Evolutionary conservation across 192 early-diverging fungal species (phyloP).

Genomic region (Backusella circina): DNA sequence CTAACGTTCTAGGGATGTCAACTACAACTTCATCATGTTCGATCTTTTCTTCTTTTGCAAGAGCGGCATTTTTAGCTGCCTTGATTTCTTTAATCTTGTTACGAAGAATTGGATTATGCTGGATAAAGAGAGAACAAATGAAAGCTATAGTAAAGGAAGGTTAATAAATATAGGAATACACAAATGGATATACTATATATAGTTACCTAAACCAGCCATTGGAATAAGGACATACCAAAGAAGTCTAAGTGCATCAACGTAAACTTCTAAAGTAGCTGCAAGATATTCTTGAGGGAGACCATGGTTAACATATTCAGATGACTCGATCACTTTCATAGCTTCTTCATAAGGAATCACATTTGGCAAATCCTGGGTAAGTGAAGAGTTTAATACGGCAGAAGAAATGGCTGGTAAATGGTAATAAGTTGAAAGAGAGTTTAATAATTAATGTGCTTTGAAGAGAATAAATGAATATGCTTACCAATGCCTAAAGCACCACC

Average conservation of each 20-base stretch:
- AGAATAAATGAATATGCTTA: neutral
- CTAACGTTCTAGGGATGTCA: neutral
- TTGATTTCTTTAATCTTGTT: neutral
- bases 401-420: conserved; percentile 7
- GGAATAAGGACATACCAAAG: conserved; percentile 26
- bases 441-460: neutral
- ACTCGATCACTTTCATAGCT: conserved; percentile 8
- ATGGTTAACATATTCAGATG: conserved; percentile 14
- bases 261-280: conserved; percentile 11
- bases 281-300: conserved; percentile 18
- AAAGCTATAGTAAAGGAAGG: neutral
- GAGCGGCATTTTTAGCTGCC: neutral
- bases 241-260: conserved; percentile 18
- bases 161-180: neutral
- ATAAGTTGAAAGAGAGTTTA: neutral
- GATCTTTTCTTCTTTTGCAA: neutral
- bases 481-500: conserved; percentile 34
- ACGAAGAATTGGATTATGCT: neutral
- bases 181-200: neutral
- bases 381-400: conserved; percentile 28
- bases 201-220: conserved; percentile 14
- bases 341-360: conserved; percentile 3
- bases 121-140: neutral
- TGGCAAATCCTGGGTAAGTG: conserved; percentile 18
- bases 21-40: neutral